Base-by-base conservation (phyloP, 2,329 filamentous ascomycete species). In the Moelleriella libera region DNA sequence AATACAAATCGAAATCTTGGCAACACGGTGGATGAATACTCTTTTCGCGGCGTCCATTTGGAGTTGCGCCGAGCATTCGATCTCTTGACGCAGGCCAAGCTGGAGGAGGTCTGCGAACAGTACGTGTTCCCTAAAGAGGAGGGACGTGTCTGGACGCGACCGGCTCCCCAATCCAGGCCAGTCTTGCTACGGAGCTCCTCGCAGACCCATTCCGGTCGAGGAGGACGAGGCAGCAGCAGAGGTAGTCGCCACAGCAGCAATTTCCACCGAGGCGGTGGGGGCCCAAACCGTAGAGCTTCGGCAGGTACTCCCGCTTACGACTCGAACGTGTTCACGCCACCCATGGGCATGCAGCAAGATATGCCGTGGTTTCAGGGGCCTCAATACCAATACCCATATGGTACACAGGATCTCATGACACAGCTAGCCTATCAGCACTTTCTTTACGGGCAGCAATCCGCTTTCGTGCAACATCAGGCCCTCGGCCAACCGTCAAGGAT, bases 21-120 rank as follows among this genome's bases (percentile, higher is more conserved):
- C 41, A 98, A 98, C 57, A 97, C 92, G 2, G 92, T 88, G 7
- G 92, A 98, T 60, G 89, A 95, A 61, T 94, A 86, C 42, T 90
- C 92, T 0, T 96, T 95, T 66, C 80, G 85, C 45, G 92, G 92
- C 1, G 76, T 98, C 31, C 92, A 98, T 61, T 65, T 88, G 54
- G 92, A 98, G 65, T 71, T 98, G 45, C 80, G 92, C 51, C 77
- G 88, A 54, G 92, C 92, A 1, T 97, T 95, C 60, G 84, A 88
- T 49, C 67, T 88, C 48, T 77, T 96, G 14, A 80, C 85, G 2
- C 76, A 85, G 46, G 85, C 80, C 28, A 87, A 92, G 56, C 72
- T 98, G 43, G 77, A 81, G 5, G 82, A 88, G 57, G 89, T 84
- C 60, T 96, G 89, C 63, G 86, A 94, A 61, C 79, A 90, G 60